Conservation (phyloP, 1,284 basidiomycete species). For the Ustilago bromivora region DNA sequence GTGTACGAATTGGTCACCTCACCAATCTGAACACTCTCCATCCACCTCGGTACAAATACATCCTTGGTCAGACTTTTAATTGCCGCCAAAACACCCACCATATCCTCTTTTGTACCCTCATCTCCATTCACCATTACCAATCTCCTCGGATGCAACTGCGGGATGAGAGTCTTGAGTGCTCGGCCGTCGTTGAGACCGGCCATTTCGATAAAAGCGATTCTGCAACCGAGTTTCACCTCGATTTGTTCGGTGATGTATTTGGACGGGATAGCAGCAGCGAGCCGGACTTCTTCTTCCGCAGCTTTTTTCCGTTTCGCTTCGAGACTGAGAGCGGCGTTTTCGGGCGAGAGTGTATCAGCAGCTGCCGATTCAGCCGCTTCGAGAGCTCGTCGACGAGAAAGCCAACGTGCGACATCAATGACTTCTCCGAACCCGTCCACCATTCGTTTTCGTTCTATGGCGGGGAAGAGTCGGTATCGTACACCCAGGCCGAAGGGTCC, state of each 20-base stretch:
- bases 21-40: slow-evolving; percentile 86
- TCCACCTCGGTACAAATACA: slow-evolving; percentile 81
- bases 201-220: slow-evolving; percentile 90
- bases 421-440: slow-evolving; percentile 97
- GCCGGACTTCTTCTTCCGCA: slow-evolving; percentile 27
- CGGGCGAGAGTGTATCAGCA: slow-evolving; percentile 16
- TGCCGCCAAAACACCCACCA: slow-evolving; percentile 34
- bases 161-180: slow-evolving; percentile 94
- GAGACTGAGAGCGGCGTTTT: slow-evolving; percentile 10
- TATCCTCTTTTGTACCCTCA: slow-evolving; percentile 31
- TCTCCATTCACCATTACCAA: slow-evolving; percentile 66
- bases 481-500: slow-evolving; percentile 74
- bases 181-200: slow-evolving; percentile 95
- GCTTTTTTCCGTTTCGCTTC: slow-evolving; percentile 78
- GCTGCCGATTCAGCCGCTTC: slow-evolving; percentile 46
- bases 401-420: slow-evolving; percentile 81
- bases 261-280: slow-evolving; percentile 80
- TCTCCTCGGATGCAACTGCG: slow-evolving; percentile 89
- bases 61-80: slow-evolving; percentile 81
- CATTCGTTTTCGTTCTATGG: slow-evolving; percentile 88
- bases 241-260: slow-evolving; percentile 85
- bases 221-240: slow-evolving; percentile 83
- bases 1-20: slow-evolving; percentile 96
- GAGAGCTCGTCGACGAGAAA: slow-evolving; percentile 54
- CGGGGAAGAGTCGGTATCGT: slow-evolving; percentile 97